Conservation (phyloP, 1,284 basidiomycete species). For the Ganoderma lingzhi region DNA sequence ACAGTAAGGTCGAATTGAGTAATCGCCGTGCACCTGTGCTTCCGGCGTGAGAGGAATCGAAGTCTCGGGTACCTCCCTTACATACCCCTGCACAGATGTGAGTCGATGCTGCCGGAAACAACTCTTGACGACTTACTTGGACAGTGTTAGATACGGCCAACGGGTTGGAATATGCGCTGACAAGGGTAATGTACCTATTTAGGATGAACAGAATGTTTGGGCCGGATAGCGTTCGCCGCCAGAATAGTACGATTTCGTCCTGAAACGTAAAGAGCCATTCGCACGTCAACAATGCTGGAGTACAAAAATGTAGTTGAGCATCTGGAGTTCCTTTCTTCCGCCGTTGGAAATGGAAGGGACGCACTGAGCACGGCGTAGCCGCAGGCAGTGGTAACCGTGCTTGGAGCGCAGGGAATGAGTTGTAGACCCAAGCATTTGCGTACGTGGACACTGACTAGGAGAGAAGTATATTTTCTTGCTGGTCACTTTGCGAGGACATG, state of each 20-base stretch:
- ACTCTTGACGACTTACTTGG: neutral
- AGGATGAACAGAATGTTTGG: neutral
- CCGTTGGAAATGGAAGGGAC: neutral
- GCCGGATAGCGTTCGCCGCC: neutral
- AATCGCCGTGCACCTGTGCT: neutral
- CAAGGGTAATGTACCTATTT: slow-evolving; percentile 6
- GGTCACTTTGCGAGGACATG: neutral
- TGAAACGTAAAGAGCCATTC: neutral
- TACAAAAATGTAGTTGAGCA: neutral
- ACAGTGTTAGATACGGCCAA: neutral
- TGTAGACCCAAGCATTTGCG: neutral
- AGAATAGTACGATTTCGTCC: neutral
- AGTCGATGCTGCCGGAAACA: neutral
- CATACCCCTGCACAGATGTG: neutral
- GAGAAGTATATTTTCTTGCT: neutral
- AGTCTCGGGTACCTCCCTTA: neutral
- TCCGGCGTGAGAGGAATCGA: neutral
- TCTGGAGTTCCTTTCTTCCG: neutral
- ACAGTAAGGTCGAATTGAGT: neutral
- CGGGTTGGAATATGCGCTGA: neutral
- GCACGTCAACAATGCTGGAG: neutral
- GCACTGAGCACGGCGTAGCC: neutral
- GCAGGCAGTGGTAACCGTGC: neutral
- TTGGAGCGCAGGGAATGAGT: neutral
- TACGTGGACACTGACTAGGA: neutral